These are phyloP conservation scores for Leccinum solheimii DNA, from an alignment of 1,284 basidiomycete genomes.

Conservation along the genomic window DNA sequence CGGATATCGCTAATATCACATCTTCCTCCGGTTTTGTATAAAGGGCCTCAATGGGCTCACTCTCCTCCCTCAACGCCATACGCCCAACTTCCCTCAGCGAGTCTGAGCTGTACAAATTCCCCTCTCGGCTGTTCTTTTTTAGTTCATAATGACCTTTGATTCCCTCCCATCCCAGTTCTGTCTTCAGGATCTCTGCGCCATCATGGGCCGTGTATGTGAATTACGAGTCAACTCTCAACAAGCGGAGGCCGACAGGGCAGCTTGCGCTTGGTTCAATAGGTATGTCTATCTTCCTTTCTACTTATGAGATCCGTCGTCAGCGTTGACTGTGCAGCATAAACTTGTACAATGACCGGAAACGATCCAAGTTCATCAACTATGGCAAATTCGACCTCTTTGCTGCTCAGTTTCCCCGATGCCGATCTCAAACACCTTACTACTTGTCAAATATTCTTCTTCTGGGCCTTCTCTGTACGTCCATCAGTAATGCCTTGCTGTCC, in stretches of 20 bases:
- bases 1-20: conserved; percentile 22
- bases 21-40: conserved; percentile 29
- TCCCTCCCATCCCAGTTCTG: conserved; percentile 35
- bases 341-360: conserved; percentile 36
- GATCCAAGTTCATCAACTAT: conserved; percentile 37
- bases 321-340: conserved; percentile 22
- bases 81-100: conserved; percentile 24
- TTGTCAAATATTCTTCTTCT: conserved; percentile 46
- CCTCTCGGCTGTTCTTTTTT: conserved; percentile 10
- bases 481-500: not conserved
- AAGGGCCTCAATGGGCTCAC: conserved; percentile 19
- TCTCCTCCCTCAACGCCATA: conserved; percentile 6
- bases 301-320: not conserved
- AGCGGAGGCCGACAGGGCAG: conserved; percentile 33
- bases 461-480: conserved; percentile 45
- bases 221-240: conserved; percentile 33
- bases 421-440: conserved; percentile 45
- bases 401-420: conserved; percentile 44
- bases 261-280: conserved; percentile 35
- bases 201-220: conserved; percentile 39
- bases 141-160: conserved; percentile 27
- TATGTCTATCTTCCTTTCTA: conserved; percentile 3
- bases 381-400: conserved; percentile 47
- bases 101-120: conserved; percentile 26
- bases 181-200: conserved; percentile 34